phyloP scores from a whole-genome alignment of 2,329 filamentous ascomycete species.

The Scleromitrula shiraiana region DNA sequence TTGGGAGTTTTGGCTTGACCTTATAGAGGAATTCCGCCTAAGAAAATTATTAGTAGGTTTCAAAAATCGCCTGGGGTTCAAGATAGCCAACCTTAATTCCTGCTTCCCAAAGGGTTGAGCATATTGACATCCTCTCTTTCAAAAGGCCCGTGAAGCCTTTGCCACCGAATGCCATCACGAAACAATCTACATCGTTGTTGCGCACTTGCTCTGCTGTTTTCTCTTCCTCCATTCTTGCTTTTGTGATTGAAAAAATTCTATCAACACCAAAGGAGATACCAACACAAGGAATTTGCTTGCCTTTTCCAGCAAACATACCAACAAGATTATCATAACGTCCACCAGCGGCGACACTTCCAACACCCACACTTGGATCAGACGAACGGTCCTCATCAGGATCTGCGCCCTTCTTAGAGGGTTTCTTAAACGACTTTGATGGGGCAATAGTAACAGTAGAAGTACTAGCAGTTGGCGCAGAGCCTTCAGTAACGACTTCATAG shows the following conservation, averaged over 20 bases:
- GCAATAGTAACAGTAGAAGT: conserved; percentile 33
- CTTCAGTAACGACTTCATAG: conserved; percentile 72
- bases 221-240: conserved; percentile 61
- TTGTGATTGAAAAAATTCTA: conserved; percentile 87
- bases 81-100: conserved; percentile 63
- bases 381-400: conserved; percentile 57
- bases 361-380: conserved; percentile 70
- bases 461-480: conserved; percentile 34
- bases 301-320: conserved; percentile 82
- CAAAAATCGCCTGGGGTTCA: no score
- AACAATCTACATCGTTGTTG: conserved; percentile 77
- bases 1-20: conserved; percentile 77
- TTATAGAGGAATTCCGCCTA: conserved; percentile 83
- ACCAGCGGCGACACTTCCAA: conserved; percentile 83
- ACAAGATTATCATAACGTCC: conserved; percentile 90
- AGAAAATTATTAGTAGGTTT: background rate
- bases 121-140: conserved; percentile 75
- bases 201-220: conserved; percentile 47
- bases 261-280: conserved; percentile 93
- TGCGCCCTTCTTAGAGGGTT: conserved; percentile 40
- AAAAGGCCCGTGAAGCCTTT: conserved; percentile 76
- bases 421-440: conserved; percentile 31
- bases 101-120: conserved; percentile 71
- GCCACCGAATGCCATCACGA: conserved; percentile 89
- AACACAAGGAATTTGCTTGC: conserved; percentile 74